These are phyloP conservation scores for Chamaecrista fasciculata DNA, from an alignment of 306 rosid species.

Conservation along the genomic window DNA sequence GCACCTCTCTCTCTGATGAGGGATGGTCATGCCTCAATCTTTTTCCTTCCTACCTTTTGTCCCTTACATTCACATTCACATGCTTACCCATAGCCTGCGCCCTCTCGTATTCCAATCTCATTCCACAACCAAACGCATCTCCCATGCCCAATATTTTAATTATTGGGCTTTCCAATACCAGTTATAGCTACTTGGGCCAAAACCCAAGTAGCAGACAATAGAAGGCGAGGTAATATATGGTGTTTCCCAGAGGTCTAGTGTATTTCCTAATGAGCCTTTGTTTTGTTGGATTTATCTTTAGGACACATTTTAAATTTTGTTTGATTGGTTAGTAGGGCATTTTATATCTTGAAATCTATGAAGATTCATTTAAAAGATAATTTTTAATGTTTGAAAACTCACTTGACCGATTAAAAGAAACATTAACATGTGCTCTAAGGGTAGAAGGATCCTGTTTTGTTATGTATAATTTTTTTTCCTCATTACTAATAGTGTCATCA, in stretches of 20 bases:
- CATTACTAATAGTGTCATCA: too few relatives aligned
- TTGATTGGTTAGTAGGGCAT: slow-evolving; percentile 76
- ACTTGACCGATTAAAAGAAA: too few relatives aligned
- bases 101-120: not conserved
- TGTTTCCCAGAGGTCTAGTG: slow-evolving; percentile 70
- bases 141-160: not conserved
- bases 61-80: too few relatives aligned
- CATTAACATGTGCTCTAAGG: too few relatives aligned
- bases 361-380: too few relatives aligned
- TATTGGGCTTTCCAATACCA: not conserved
- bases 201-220: slow-evolving; percentile 42
- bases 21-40: too few relatives aligned
- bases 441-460: too few relatives aligned
- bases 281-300: too few relatives aligned
- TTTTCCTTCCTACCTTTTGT: too few relatives aligned
- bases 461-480: too few relatives aligned
- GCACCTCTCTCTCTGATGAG: too few relatives aligned
- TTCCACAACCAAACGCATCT: not conserved
- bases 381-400: too few relatives aligned
- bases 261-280: slow-evolving; percentile 87
- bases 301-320: slow-evolving; percentile 62
- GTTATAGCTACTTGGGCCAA: not conserved
- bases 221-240: slow-evolving; percentile 79
- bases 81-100: not conserved
- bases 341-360: slow-evolving; percentile 38